A percentile compares a stretch with the other conserved stretches of the same genome.
Evolutionary conservation across 495 filamentous ascomycete species (phyloP).

Genomic region (Friedmanniomyces endolithicus): DNA sequence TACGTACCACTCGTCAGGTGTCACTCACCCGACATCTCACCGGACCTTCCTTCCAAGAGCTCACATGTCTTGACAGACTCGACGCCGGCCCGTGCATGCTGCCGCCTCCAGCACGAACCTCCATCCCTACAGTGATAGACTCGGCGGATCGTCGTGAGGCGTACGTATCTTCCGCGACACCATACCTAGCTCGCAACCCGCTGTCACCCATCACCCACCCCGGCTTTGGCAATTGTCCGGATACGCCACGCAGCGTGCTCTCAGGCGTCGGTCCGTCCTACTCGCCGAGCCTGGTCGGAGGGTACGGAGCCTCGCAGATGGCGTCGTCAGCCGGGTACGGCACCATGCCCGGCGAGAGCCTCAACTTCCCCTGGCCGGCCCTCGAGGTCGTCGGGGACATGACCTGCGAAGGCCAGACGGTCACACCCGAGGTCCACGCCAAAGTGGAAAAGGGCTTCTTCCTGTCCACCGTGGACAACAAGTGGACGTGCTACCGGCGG

Average conservation of each 20-base stretch:
- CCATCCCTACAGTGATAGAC: constrained; percentile 20
- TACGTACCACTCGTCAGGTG: constrained; percentile 25
- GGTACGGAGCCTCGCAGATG: constrained; percentile 5
- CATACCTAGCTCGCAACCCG: neutral
- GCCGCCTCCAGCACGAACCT: constrained; percentile 23
- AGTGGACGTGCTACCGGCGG: constrained; percentile 92
- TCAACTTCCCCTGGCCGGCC: constrained; percentile 26
- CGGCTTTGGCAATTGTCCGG: constrained; percentile 22
- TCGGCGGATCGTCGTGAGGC: constrained; percentile 20
- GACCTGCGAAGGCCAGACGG: constrained; percentile 39
- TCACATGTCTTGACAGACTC: constrained; percentile 25
- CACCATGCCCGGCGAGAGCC: neutral
- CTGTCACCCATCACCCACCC: constrained; percentile 15
- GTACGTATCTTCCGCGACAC: constrained; percentile 15
- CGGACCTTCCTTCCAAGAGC: constrained; percentile 14
- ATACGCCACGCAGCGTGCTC: constrained; percentile 27
- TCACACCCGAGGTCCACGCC: constrained; percentile 67
- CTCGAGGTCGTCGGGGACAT: constrained; percentile 51
- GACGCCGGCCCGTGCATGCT: constrained; percentile 24
- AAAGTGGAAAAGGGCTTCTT: constrained; percentile 93
- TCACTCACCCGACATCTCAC: constrained; percentile 4
- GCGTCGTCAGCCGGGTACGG: constrained; percentile 9
- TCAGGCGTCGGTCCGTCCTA: constrained; percentile 14
- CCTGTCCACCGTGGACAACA: constrained; percentile 56
- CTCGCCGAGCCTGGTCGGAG: constrained; percentile 4